Conservation (phyloP, 306 rosid species). For the Cicer cuneatum region DNA sequence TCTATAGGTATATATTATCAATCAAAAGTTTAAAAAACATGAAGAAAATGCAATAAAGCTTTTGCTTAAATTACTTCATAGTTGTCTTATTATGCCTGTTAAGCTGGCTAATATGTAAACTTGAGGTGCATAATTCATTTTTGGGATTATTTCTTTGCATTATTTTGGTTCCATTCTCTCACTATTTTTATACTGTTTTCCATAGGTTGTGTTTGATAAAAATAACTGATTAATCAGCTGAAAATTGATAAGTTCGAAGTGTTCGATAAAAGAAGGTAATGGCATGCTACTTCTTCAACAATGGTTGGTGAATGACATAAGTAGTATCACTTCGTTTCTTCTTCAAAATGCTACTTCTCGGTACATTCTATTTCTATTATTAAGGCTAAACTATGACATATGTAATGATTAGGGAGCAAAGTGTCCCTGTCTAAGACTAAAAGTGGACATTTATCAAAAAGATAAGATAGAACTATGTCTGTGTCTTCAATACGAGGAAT, state of each 20-base stretch:
- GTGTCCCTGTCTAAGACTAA: not conserved
- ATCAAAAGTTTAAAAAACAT: not conserved
- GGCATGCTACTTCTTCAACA: not conserved
- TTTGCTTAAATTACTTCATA: not conserved
- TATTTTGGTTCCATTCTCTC: constrained; percentile 5
- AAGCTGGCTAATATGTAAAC: constrained; percentile 5
- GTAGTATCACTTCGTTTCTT: not conserved
- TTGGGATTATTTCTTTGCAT: constrained; percentile 28
- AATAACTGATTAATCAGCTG: not conserved
- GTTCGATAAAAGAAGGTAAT: not conserved
- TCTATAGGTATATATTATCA: not conserved
- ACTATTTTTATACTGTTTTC: constrained; percentile 10
- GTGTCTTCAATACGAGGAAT: not conserved
- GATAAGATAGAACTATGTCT: not conserved
- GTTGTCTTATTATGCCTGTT: not conserved
- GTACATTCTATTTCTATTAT: not conserved
- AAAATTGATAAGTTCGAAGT: not conserved
- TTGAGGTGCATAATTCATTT: not conserved
- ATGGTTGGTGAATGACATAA: not conserved
- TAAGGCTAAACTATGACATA: not conserved
- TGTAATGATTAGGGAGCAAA: not conserved
- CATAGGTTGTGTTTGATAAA: constrained; percentile 1
- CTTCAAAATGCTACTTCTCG: no score
- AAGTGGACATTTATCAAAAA: not conserved
- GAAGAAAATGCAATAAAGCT: constrained; percentile 6